phyloP scores from a whole-genome alignment of 1,284 basidiomycete species.

The Anthracocystis setariae region DNA sequence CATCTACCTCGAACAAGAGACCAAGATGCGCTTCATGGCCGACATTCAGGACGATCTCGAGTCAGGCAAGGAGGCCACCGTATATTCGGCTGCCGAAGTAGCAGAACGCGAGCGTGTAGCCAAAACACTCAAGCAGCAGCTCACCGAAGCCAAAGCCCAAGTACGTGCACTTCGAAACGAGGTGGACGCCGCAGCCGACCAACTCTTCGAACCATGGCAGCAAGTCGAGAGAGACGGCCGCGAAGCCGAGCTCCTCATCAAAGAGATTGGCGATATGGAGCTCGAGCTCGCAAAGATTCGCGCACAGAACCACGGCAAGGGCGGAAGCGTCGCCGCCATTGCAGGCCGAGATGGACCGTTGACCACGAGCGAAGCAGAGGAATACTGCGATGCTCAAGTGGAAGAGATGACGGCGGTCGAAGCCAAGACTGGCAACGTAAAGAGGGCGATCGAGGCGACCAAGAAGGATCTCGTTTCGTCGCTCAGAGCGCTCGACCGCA shows the following conservation, averaged over 20 bases:
- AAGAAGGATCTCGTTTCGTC: conserved; percentile 57
- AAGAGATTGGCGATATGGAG: conserved; percentile 61
- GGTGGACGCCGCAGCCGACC: conserved; percentile 52
- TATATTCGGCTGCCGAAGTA: conserved; percentile 57
- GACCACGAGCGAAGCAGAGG: conserved; percentile 56
- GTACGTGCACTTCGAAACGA: conserved; percentile 51
- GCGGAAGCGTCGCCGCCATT: conserved; percentile 40
- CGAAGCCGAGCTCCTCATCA: conserved; percentile 51
- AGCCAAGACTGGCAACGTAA: conserved; percentile 45
- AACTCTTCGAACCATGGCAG: conserved; percentile 49
- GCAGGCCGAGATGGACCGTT: conserved; percentile 51
- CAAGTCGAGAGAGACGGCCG: conserved; percentile 38
- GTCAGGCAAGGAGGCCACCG: conserved; percentile 58
- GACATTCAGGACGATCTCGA: conserved; percentile 61
- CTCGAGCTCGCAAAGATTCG: conserved; percentile 59
- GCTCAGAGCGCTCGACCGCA: conserved; percentile 50
- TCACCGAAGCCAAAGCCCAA: conserved; percentile 56
- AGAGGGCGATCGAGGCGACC: conserved; percentile 51
- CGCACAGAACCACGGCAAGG: conserved; percentile 49
- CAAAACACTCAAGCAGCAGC: conserved; percentile 58
- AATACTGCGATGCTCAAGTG: conserved; percentile 54
- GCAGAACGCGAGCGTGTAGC: conserved; percentile 53
- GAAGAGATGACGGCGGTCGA: conserved; percentile 56
- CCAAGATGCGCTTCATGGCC: conserved; percentile 62
- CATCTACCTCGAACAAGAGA: conserved; percentile 63